A percentile compares a stretch with the other conserved stretches of the same genome.
Evolutionary conservation across 129 eudicot species (phyloP).

Genomic region (Rutidosis leptorrhynchoides): DNA sequence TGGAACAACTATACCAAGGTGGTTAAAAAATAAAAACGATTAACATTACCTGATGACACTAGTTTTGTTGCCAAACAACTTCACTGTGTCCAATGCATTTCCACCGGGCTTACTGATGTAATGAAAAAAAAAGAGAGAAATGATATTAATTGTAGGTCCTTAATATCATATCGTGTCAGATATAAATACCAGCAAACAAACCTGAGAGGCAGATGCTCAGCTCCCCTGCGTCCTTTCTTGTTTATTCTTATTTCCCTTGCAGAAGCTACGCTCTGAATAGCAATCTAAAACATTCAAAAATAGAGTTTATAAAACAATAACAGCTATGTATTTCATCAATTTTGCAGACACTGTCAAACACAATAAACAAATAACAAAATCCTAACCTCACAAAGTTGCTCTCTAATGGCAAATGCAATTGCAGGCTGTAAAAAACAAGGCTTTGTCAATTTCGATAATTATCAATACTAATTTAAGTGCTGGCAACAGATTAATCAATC

Average conservation of each 20-base stretch:
- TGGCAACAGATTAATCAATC: not conserved
- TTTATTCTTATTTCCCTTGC: slow-evolving; percentile 66
- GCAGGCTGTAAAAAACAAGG: slow-evolving; percentile 67
- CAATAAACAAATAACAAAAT: slow-evolving; percentile 14
- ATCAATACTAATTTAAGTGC: not conserved
- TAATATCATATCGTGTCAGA: not conserved
- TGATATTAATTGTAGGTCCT: not conserved
- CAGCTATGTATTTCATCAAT: not conserved
- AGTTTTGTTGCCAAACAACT: slow-evolving; percentile 76
- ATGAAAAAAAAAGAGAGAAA: slow-evolving; percentile 19
- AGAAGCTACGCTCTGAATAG: slow-evolving; percentile 80
- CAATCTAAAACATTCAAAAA: slow-evolving; percentile 48
- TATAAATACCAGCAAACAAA: slow-evolving; percentile 8
- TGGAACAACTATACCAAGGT: not conserved
- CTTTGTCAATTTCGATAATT: slow-evolving; percentile 10
- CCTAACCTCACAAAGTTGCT: slow-evolving; percentile 87
- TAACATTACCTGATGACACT: slow-evolving; percentile 74
- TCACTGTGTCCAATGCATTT: slow-evolving; percentile 68
- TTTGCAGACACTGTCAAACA: not conserved
- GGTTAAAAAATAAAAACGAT: not conserved
- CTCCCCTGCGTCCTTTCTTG: slow-evolving; percentile 81
- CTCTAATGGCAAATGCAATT: slow-evolving; percentile 83
- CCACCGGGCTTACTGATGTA: slow-evolving; percentile 64
- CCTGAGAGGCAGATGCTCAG: slow-evolving; percentile 63
- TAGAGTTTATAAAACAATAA: not conserved